Conservation (phyloP, 805 yeast genomes). For the Yarrowia alimentaria region DNA sequence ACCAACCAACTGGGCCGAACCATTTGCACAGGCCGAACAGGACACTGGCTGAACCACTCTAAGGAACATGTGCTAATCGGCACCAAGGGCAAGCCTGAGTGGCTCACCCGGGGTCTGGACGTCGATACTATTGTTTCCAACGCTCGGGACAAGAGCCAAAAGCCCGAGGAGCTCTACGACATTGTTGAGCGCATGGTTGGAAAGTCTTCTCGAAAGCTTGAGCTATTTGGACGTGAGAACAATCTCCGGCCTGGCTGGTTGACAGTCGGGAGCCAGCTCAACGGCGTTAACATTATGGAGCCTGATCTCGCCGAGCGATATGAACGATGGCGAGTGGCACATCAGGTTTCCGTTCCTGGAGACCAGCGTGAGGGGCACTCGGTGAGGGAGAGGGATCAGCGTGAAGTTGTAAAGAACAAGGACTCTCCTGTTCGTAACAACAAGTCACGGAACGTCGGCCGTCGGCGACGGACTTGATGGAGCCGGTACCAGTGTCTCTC, state of each 20-base stretch:
- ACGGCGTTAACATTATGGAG: slow-evolving; percentile 58
- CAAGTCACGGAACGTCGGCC: slow-evolving; percentile 2
- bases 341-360: slow-evolving; percentile 4
- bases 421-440: slow-evolving; percentile 9
- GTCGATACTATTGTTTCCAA: slow-evolving; percentile 75
- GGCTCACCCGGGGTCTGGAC: slow-evolving; percentile 68
- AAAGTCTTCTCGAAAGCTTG: slow-evolving; percentile 69
- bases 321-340: slow-evolving; percentile 10
- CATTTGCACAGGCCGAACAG: slow-evolving; percentile 92
- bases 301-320: slow-evolving; percentile 30
- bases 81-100: slow-evolving; percentile 70
- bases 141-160: slow-evolving; percentile 84
- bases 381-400: neutral
- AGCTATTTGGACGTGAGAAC: slow-evolving; percentile 84
- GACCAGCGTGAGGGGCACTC: slow-evolving; percentile 19
- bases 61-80: slow-evolving; percentile 90
- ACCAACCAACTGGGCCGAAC: slow-evolving; percentile 84
- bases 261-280: slow-evolving; percentile 77
- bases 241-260: slow-evolving; percentile 90
- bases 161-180: slow-evolving; percentile 88
- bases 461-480: slow-evolving; percentile 18
- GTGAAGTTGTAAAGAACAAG: slow-evolving; percentile 2
- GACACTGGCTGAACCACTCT: slow-evolving; percentile 95
- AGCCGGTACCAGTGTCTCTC: neutral
- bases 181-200: slow-evolving; percentile 86